Evolutionary conservation across 176 grass and related monocot species (phyloP).

Genomic region (Dendrocalamus sinicus): DNA sequence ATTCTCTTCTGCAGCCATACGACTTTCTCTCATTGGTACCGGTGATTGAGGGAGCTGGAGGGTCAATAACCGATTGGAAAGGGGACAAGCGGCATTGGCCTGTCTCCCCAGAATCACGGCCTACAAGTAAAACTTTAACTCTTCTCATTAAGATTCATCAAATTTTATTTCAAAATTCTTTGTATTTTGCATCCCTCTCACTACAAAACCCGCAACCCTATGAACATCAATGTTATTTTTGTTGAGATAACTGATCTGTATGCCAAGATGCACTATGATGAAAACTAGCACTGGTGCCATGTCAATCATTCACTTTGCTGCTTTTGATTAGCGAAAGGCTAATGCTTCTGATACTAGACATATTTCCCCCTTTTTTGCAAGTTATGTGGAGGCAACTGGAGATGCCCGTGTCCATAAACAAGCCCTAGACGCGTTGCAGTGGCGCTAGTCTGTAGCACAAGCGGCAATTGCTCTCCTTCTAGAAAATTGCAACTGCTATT

Average conservation of each 20-base stretch:
- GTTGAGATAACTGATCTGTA: neutral
- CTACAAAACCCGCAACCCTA: neutral
- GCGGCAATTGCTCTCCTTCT: neutral
- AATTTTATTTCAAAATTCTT: neutral
- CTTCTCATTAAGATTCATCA: neutral
- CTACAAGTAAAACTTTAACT: constrained; percentile 60
- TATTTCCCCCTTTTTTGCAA: constrained; percentile 34
- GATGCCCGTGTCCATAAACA: constrained; percentile 63
- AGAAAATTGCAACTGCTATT: neutral
- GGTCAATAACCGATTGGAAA: constrained; percentile 89
- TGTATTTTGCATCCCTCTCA: neutral
- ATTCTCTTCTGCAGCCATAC: constrained; percentile 62
- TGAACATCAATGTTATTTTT: neutral
- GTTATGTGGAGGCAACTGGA: constrained; percentile 84
- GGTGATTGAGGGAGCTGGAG: constrained; percentile 87
- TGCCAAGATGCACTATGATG: neutral
- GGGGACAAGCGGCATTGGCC: constrained; percentile 69
- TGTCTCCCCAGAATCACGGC: constrained; percentile 56
- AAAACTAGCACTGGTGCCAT: neutral
- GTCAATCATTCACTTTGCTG: neutral
- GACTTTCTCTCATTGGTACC: constrained; percentile 86
- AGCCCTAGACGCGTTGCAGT: constrained; percentile 54
- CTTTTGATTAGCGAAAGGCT: constrained; percentile 4
- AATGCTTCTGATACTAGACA: neutral
- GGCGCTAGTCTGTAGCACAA: constrained; percentile 30